These are phyloP conservation scores for Bipolaris oryzae DNA, from an alignment of 2,329 filamentous ascomycete species.

Conservation along the genomic window DNA sequence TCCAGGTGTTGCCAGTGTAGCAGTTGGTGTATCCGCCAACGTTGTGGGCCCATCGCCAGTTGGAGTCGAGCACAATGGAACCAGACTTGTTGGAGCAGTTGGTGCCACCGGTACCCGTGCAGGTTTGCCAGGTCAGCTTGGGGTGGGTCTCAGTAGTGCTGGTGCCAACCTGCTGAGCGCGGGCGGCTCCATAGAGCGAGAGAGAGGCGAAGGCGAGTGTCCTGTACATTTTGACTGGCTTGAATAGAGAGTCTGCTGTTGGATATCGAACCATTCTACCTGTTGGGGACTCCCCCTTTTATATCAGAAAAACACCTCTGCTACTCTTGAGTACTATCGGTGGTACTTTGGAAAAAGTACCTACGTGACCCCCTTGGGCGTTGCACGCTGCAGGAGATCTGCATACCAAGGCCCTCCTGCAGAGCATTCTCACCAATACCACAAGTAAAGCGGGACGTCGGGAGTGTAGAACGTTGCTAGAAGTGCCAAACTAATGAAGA, in stretches of 20 bases:
- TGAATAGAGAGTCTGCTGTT: conserved; percentile 32
- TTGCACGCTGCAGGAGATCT: conserved; percentile 26
- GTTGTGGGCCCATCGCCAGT: conserved; percentile 59
- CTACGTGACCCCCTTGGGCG: conserved; percentile 26
- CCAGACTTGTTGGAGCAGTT: conserved; percentile 48
- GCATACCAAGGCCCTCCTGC: conserved; percentile 14
- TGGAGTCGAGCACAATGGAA: conserved; percentile 53
- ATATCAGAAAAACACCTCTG: conserved; percentile 33
- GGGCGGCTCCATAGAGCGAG: conserved; percentile 48
- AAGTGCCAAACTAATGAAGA: conserved; percentile 38
- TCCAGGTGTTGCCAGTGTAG: conserved; percentile 55
- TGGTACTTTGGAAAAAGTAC: conserved; percentile 21
- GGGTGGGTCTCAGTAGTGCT: conserved; percentile 51
- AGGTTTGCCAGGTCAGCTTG: conserved; percentile 48
- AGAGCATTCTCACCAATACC: conserved; percentile 33
- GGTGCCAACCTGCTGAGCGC: conserved; percentile 52
- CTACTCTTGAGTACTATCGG: conserved; percentile 11
- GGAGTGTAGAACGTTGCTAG: conserved; percentile 29
- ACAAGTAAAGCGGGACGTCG: conserved; percentile 39
- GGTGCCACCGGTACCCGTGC: conserved; percentile 48
- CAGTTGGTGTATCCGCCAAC: conserved; percentile 55
- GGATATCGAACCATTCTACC: conserved; percentile 31
- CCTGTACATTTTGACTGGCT: conserved; percentile 48
- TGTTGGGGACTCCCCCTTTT: conserved; percentile 21
- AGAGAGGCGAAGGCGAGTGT: conserved; percentile 49